These are phyloP conservation scores for Clavariopsis aquatica DNA, from an alignment of 495 filamentous ascomycete genomes.

Conservation along the genomic window DNA sequence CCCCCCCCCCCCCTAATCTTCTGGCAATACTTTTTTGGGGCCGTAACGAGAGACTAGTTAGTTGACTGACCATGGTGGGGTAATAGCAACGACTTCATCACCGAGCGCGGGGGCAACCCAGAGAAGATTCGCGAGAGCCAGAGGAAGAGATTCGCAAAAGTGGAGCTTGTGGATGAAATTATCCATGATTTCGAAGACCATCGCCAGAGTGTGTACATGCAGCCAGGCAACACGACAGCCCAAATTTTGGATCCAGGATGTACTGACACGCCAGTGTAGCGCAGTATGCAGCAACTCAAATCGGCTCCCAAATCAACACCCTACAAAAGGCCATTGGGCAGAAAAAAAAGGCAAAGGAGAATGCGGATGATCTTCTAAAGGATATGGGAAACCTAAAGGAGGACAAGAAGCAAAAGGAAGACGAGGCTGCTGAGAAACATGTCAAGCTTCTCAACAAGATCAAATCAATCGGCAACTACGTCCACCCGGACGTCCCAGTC, in stretches of 20 bases:
- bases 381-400: conserved; percentile 76
- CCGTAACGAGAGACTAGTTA: not conserved
- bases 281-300: conserved; percentile 76
- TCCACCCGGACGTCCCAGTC: conserved; percentile 89
- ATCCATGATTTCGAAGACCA: conserved; percentile 86
- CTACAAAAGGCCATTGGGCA: conserved; percentile 85
- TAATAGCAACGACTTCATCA: conserved; percentile 71
- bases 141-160: conserved; percentile 72
- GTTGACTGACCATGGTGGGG: conserved; percentile 9
- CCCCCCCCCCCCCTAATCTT: not conserved
- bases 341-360: conserved; percentile 95
- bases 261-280: conserved; percentile 49
- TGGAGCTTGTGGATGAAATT: conserved; percentile 85
- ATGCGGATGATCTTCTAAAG: conserved; percentile 70
- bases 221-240: not conserved
- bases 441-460: conserved; percentile 70
- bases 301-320: conserved; percentile 76
- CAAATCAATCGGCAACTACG: conserved; percentile 86
- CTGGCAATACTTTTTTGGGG: not conserved
- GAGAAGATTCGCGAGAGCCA: conserved; percentile 89
- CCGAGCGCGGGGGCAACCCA: conserved; percentile 84
- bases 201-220: conserved; percentile 62
- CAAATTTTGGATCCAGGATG: not conserved
- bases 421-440: conserved; percentile 73
- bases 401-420: conserved; percentile 75